phyloP scores from a whole-genome alignment of 805 yeast genomes.

The Isabelozyma pseudorhagii region DNA sequence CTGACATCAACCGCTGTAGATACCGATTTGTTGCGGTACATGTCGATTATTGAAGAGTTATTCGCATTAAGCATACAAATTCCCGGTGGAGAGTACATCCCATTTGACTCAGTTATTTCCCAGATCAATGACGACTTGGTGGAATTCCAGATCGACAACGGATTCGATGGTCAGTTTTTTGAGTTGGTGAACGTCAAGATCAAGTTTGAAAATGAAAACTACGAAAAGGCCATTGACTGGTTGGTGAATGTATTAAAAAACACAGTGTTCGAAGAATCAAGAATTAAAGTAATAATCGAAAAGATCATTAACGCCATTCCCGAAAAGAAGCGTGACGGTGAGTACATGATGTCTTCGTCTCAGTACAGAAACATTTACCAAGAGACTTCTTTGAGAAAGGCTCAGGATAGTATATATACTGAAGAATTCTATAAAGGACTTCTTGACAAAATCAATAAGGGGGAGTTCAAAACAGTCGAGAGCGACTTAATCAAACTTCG shows the following conservation, averaged over 20 bases:
- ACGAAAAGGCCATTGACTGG: slow-evolving; percentile 74
- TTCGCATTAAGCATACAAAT: slow-evolving; percentile 69
- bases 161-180: slow-evolving; percentile 57
- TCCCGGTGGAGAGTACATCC: slow-evolving; percentile 55
- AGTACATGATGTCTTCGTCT: slow-evolving; percentile 63
- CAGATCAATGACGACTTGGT: slow-evolving; percentile 72
- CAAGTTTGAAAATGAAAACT: slow-evolving; percentile 60
- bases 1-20: slow-evolving; percentile 55
- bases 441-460: slow-evolving; percentile 50
- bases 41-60: slow-evolving; percentile 61
- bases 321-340: slow-evolving; percentile 62
- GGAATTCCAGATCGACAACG: slow-evolving; percentile 51
- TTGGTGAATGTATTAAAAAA: slow-evolving; percentile 59
- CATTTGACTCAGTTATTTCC: slow-evolving; percentile 76
- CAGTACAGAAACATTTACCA: slow-evolving; percentile 51
- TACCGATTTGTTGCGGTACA: slow-evolving; percentile 54
- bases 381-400: slow-evolving; percentile 59
- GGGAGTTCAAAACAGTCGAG: slow-evolving; percentile 46
- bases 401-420: slow-evolving; percentile 61
- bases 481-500: slow-evolving; percentile 52
- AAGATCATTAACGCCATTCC: slow-evolving; percentile 58
- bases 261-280: slow-evolving; percentile 66
- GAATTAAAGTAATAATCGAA: slow-evolving; percentile 66
- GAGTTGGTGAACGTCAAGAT: slow-evolving; percentile 65
- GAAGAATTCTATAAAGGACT: slow-evolving; percentile 52